Conservation (phyloP, 768 basidiomycete genomes). For the Tylopilus rubrobrunneus region DNA sequence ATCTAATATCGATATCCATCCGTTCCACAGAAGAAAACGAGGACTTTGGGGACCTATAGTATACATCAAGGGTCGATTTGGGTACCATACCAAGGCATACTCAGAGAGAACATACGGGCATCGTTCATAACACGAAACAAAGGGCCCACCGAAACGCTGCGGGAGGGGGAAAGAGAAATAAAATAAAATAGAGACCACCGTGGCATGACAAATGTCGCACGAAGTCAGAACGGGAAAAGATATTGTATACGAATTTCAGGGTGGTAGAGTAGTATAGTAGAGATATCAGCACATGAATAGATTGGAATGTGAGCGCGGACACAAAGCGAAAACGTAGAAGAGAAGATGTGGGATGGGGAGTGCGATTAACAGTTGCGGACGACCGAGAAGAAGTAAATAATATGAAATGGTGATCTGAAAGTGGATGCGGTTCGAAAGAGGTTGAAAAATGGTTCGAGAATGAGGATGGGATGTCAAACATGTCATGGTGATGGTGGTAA, state of each 20-base stretch:
- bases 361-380: constrained; percentile 31
- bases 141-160: not conserved
- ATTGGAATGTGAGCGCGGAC: constrained; percentile 21
- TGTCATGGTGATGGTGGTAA: constrained; percentile 33
- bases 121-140: constrained; percentile 1
- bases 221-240: not conserved
- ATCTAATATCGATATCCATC: not conserved
- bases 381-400: constrained; percentile 25
- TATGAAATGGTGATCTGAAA: constrained; percentile 27
- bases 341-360: constrained; percentile 16
- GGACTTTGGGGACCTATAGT: constrained; percentile 14
- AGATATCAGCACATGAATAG: constrained; percentile 32
- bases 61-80: constrained; percentile 22
- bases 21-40: not conserved
- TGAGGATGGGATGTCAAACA: constrained; percentile 33
- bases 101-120: constrained; percentile 13
- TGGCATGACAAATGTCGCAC: constrained; percentile 14
- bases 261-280: constrained; percentile 33
- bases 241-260: constrained; percentile 19
- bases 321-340: constrained; percentile 9
- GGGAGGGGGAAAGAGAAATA: not conserved
- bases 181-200: constrained; percentile 1
- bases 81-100: constrained; percentile 20
- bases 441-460: constrained; percentile 16
- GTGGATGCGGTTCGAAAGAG: constrained; percentile 28